These are phyloP conservation scores for Coemansia sp. DNA, from an alignment of 192 early-diverging fungal genomes.

Conservation along the genomic window DNA sequence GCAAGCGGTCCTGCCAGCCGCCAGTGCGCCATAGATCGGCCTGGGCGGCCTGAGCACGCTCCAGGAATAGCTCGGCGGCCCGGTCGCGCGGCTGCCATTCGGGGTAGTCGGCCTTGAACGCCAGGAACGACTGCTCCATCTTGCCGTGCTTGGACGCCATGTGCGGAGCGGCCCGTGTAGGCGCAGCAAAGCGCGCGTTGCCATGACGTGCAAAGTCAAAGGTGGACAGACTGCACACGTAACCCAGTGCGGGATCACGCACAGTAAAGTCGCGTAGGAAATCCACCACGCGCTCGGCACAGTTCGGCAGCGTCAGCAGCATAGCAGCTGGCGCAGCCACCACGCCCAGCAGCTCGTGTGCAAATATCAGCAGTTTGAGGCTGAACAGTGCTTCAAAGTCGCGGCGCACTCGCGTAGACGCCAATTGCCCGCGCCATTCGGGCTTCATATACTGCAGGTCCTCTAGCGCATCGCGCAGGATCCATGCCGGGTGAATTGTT, in stretches of 20 bases:
- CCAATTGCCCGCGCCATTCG: conserved; percentile 75
- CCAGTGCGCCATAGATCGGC: conserved; percentile 42
- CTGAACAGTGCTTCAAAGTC: conserved; percentile 77
- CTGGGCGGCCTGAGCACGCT: conserved; percentile 49
- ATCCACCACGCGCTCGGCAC: conserved; percentile 76
- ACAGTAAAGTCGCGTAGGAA: conserved; percentile 96
- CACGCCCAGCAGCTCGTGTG: conserved; percentile 76
- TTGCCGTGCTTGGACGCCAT: conserved; percentile 83
- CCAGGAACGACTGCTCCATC: conserved; percentile 97
- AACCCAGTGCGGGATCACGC: conserved; percentile 82
- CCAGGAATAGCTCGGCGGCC: conserved; percentile 74
- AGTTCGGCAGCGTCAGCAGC: conserved; percentile 65
- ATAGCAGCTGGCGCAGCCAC: conserved; percentile 80
- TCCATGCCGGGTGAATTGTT: conserved; percentile 73
- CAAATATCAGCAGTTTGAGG: conserved; percentile 69
- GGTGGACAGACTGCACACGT: conserved; percentile 94
- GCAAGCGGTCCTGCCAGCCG: conserved; percentile 44
- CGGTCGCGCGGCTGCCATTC: conserved; percentile 85
- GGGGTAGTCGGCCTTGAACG: conserved; percentile 92
- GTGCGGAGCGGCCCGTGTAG: conserved; percentile 54
- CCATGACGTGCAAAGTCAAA: conserved; percentile 93
- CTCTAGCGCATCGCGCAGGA: conserved; percentile 72
- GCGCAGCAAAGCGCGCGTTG: conserved; percentile 81
- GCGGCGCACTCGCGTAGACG: conserved; percentile 76
- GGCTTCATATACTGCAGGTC: conserved; percentile 87